Evolutionary conservation across 2,329 filamentous ascomycete species (phyloP), one percentile per base, ranked within the genome.

Genomic region (Ophiocordyceps camponoti-saundersi): DNA sequence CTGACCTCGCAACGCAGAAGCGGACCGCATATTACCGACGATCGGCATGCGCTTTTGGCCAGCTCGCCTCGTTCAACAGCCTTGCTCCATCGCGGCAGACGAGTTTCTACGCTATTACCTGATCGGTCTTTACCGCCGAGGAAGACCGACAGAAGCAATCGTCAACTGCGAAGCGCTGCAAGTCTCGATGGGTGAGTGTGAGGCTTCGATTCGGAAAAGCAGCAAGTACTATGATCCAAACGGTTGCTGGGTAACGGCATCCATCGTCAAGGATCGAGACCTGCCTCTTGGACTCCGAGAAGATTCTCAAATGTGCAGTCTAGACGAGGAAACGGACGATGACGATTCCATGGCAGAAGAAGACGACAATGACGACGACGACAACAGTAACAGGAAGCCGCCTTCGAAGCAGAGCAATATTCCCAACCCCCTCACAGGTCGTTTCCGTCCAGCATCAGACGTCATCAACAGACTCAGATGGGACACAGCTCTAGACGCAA

Each of bases 31-130:
- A 13, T 57, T 77, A 16, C 71, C 73, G 0, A 58, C 63, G 2
- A 53, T 81, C 3, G 61, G 71, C 44, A 68, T 73, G 2, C 69
- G 76, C 20, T 75, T 82, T 21, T 83, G 79, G 79, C 79, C 79
- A 2, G 71, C 68, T 7, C 67, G 75, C 11, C 82, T 82, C 49
- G 65, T 72, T 6, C 65, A 67, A 29, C 40, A 12, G 15, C 45
- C 36, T 10, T n/a, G 51, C 2, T 47, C 50, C 1, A 48, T 46
- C 23, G 50, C 51, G 8, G 48, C 49, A 7, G 51, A 53, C 1
- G 75, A 80, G 49, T 79, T 77, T 51, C 68, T 77, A 36, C 75
- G 75, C 3, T 76, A 67, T 50, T 82, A 82, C 55, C 66, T 83
- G 2, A 66, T 82, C 20, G 79, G 79, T 0, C 62, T 83, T 13